Evolutionary conservation across 2,329 filamentous ascomycete genomes (phyloP), one percentile per base, ranked within the genome.

Genomic region (Purpureocillium lavendulum): DNA sequence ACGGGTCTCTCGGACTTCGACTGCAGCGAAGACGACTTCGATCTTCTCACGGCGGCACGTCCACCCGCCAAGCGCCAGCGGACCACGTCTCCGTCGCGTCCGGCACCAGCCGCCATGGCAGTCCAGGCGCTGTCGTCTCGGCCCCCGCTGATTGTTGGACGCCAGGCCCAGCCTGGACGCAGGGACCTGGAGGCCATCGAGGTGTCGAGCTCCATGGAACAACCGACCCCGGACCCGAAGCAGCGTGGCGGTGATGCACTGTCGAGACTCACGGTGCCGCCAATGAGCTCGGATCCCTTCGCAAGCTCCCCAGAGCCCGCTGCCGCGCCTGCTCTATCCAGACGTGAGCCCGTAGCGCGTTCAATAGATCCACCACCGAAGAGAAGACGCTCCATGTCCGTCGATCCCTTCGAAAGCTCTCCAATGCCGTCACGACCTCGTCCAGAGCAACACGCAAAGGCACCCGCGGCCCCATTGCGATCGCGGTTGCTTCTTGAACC

Each of bases 191-290:
- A 60, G 3, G 44, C 50, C 2, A 66, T 66, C 7, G 61, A 65
- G 17, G 52, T 60, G 3, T 61, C 61, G 0, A 67, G 62, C 40
- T 63, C 64, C 0, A 53, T 60, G 6, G 49, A 52, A 24, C 30
- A 16, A 2, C 33, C 36, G 2, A 33, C 44, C 11, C 29, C 44
- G 4, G 6, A 10, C 6, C 21, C 21, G 10, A 26, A 26, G 21
- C 21, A 26, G 21, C 21, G 10, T 10, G 21, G 21, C 21, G 21
- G 21, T 10, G 21, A 10, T 5, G 21, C 21, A 5, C 5, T 26
- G 21, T 26, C 21, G 21, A 10, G 5, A 10, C 21, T 26, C 10
- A 10, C 21, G 6, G 6, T 26, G 21, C 21, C 21, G 6, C 6
- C 10, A 6, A 32, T 43, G 13, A 45, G 50, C 24, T 54, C 56